A percentile compares a stretch with the other conserved stretches of the same genome.
phyloP scores from a whole-genome alignment of 495 filamentous ascomycete species.

The Tuber aestivum region DNA sequence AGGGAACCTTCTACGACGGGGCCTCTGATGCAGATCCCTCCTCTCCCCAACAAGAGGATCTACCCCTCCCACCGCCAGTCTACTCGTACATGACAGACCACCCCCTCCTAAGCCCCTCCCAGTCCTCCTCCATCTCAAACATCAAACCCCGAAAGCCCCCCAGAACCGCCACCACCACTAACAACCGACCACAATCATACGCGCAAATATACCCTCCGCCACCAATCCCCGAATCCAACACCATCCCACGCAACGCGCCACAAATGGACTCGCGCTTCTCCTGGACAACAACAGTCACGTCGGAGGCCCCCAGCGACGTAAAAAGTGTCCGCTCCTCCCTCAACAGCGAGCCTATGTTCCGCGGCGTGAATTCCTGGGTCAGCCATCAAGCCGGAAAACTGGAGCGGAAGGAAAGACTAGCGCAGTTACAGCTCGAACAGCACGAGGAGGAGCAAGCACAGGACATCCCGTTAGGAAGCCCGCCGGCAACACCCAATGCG shows the following conservation, averaged over 20 bases:
- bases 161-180: not conserved
- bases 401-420: slow-evolving; percentile 15
- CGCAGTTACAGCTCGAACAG: slow-evolving; percentile 12
- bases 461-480: too few relatives aligned
- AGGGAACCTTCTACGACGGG: not conserved
- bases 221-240: slow-evolving; percentile 24
- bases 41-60: not conserved
- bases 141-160: slow-evolving; percentile 4
- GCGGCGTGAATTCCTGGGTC: slow-evolving; percentile 57
- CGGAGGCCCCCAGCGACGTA: not conserved
- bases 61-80: not conserved
- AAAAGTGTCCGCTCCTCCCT: slow-evolving; percentile 21
- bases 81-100: not conserved
- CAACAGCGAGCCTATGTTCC: slow-evolving; percentile 49
- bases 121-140: slow-evolving; percentile 32
- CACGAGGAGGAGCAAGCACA: not conserved
- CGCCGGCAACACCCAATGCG: slow-evolving; percentile 22
- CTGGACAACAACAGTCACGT: slow-evolving; percentile 13
- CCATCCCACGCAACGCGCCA: slow-evolving; percentile 6
- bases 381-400: slow-evolving; percentile 49
- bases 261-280: slow-evolving; percentile 25
- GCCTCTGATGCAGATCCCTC: not conserved
- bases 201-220: slow-evolving; percentile 15
- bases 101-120: slow-evolving; percentile 12
- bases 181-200: not conserved